These are phyloP conservation scores for Hamamelis virginiana DNA, from an alignment of 164 flowering plant genomes.

Conservation along the genomic window DNA sequence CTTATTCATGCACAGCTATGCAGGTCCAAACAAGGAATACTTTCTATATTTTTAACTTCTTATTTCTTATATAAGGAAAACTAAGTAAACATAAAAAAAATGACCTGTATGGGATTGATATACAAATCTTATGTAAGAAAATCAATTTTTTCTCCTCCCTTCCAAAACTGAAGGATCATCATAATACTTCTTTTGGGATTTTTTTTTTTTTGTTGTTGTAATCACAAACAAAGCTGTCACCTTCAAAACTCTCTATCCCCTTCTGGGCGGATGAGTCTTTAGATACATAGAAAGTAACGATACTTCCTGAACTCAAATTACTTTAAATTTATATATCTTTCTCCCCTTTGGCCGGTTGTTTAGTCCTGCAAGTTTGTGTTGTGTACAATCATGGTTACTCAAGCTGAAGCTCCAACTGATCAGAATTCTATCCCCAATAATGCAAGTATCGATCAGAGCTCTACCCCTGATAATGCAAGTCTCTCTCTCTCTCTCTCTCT, in stretches of 20 bases:
- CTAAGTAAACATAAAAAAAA: too few relatives aligned
- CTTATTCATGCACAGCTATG: neutral
- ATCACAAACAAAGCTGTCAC: neutral
- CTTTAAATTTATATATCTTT: neutral
- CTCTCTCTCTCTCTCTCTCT: too few relatives aligned
- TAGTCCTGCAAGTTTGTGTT: neutral
- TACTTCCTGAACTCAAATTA: neutral
- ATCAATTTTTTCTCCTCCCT: too few relatives aligned
- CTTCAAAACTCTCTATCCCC: neutral
- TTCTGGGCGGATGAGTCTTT: neutral
- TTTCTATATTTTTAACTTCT: neutral
- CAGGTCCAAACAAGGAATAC: neutral
- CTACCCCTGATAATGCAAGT: neutral
- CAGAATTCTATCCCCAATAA: neutral
- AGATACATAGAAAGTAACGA: neutral
- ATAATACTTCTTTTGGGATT: neutral
- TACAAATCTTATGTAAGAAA: too few relatives aligned
- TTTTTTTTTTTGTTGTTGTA: neutral
- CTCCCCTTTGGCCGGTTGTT: neutral
- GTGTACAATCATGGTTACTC: neutral
- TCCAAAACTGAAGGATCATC: too few relatives aligned
- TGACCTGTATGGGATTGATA: too few relatives aligned
- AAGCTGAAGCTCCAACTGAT: neutral
- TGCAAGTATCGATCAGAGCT: neutral
- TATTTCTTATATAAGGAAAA: neutral